Conservation (phyloP, 495 filamentous ascomycete species). For the Rostrohypoxylon terebratum region DNA sequence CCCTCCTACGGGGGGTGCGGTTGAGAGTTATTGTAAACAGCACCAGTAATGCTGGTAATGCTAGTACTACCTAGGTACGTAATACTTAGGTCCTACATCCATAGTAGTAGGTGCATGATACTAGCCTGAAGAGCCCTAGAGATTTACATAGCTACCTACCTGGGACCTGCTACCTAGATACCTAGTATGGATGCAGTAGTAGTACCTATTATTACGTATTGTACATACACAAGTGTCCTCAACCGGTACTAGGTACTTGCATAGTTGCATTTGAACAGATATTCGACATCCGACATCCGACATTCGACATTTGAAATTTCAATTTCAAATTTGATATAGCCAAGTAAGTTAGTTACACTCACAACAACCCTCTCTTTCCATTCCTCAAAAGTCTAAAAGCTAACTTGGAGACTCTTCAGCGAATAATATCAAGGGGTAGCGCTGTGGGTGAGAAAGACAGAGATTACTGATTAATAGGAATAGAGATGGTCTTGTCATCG, state of each 20-base stretch:
- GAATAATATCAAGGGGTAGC: slow-evolving; percentile 16
- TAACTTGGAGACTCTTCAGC: slow-evolving; percentile 11
- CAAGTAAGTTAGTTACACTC: neutral
- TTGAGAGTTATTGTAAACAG: too few species aligned
- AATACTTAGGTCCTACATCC: too few species aligned
- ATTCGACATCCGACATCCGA: neutral
- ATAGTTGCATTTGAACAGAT: neutral
- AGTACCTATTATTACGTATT: too few species aligned
- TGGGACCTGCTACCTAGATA: too few species aligned
- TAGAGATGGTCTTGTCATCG: slow-evolving; percentile 13
- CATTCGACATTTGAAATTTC: too few species aligned
- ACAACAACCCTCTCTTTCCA: slow-evolving; percentile 1
- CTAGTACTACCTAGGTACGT: too few species aligned
- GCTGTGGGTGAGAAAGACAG: slow-evolving; percentile 15
- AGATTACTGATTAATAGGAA: slow-evolving; percentile 3
- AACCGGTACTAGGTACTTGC: slow-evolving; percentile 7
- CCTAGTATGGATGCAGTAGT: slow-evolving; percentile 10
- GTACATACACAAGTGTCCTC: slow-evolving; percentile 35
- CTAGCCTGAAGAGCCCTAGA: too few species aligned
- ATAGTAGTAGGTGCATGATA: too few species aligned
- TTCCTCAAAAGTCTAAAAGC: neutral
- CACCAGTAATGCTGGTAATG: too few species aligned
- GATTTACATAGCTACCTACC: too few species aligned
- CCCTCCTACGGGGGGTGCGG: too few species aligned
- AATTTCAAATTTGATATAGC: slow-evolving; percentile 10